phyloP scores from a whole-genome alignment of 139 green algal genomes.

The Chloropicon primus region DNA sequence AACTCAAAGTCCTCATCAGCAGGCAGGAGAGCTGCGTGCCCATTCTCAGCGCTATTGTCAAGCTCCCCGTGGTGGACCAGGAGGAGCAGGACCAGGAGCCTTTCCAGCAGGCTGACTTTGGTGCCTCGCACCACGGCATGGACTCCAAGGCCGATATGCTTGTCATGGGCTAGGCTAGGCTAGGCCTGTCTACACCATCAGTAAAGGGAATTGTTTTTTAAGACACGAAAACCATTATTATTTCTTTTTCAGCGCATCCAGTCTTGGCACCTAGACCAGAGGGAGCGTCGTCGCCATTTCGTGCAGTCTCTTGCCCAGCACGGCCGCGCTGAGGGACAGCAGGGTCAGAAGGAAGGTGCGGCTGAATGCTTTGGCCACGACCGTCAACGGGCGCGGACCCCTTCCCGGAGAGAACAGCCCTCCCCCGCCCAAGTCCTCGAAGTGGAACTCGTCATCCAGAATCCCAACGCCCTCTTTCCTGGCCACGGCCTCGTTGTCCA shows the following conservation, averaged over 20 bases:
- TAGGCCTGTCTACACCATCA: not conserved
- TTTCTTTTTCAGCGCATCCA: too few relatives aligned
- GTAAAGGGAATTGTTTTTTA: too few relatives aligned
- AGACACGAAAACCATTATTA: too few relatives aligned
- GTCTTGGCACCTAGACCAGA: too few relatives aligned
- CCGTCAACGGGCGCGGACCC: not conserved
- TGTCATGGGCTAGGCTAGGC: not conserved
- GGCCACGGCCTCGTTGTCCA: not conserved
- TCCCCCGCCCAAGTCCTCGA: not conserved
- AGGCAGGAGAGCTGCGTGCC: conserved; percentile 22
- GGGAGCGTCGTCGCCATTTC: not conserved
- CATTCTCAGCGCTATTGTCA: conserved; percentile 31
- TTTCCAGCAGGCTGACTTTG: not conserved
- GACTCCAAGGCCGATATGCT: not conserved
- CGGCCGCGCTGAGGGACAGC: not conserved
- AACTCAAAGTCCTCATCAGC: conserved; percentile 24
- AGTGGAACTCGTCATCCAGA: not conserved
- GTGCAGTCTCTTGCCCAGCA: not conserved
- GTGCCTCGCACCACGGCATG: not conserved
- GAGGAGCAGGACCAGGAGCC: conserved; percentile 12
- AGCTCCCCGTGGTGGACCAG: conserved; percentile 41
- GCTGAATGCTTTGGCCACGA: not conserved
- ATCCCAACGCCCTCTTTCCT: not conserved
- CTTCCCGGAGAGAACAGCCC: not conserved
- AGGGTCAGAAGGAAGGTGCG: not conserved